Evolutionary conservation across 2,329 filamentous ascomycete genomes (phyloP), one percentile per base, ranked within the genome.

Genomic region (Ophiostoma montium): DNA sequence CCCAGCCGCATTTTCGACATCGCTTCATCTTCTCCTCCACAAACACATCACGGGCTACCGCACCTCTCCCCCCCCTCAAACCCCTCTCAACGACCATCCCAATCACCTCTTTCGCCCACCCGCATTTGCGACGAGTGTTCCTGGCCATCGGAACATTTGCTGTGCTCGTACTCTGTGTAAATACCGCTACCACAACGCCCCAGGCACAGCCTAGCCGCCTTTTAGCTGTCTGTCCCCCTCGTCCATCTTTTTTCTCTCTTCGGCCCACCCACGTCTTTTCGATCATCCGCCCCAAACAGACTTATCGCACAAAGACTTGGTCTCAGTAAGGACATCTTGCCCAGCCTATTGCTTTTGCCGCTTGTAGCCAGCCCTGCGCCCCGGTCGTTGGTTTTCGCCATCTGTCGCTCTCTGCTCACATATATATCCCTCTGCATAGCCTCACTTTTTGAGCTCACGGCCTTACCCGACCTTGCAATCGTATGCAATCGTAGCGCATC

Each of bases 1-100:
- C 47, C 52, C 50, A 52, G 51, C 54, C 54, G 51, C 50, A 56
- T 49, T 55, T 54, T 53, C 49, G 42, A 52, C 50, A 48, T 54
- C 46, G 23, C 23, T 27, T 27, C 44, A 39, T 51, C 45, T 27
- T 33, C 23, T 21, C 48, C 36, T 46, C 46, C 32, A 38, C 30
- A 32, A n/a, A 33, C 44, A 33, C 44, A 53, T 47, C 50, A 52
- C 43, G 50, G 41, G 46, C 36, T 30, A 30, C 30, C 18, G 36
- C 36, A 41, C 36, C 36, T 41, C 19, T 41, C 12, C 7, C 36
- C 10, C 12, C 7, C 36, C 10, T 21, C 36, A 5, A 9, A 21
- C 8, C 36, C 16, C 18, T 18, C 27, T 13, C 2, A 39, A 11
- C 15, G 15, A 31, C 35, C 31, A 32, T 31, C 39, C 42, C 41